A percentile compares a stretch with the other conserved stretches of the same genome.
phyloP scores from a whole-genome alignment of 2,329 filamentous ascomycete species.

The Simplicillium aogashimaense region DNA sequence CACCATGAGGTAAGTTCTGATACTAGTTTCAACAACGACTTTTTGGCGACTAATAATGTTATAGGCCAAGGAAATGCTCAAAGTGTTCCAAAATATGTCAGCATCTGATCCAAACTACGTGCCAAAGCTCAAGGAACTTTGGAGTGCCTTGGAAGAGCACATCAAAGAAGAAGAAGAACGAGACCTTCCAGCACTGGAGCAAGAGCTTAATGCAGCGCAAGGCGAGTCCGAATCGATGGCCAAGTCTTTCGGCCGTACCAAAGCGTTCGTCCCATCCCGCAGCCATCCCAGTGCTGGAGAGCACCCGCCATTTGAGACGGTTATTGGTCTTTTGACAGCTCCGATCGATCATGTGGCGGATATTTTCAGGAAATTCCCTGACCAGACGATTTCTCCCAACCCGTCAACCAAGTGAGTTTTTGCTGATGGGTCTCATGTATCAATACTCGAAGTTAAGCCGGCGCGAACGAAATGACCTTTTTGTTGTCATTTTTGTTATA shows the following conservation, averaged over 20 bases:
- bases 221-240: conserved; percentile 23
- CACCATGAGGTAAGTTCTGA: conserved; percentile 31
- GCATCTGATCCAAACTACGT: conserved; percentile 29
- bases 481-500: no score
- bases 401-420: no score
- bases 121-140: conserved; percentile 30
- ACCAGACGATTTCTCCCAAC: no score
- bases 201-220: conserved; percentile 21
- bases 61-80: conserved; percentile 40
- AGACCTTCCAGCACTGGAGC: conserved; percentile 38
- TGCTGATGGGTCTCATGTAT: no score
- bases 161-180: conserved; percentile 39
- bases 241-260: conserved; percentile 38
- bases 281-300: conserved; percentile 39
- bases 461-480: no score
- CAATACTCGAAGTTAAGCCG: no score
- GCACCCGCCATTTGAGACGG: conserved; percentile 45
- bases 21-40: no score
- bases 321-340: conserved; percentile 40
- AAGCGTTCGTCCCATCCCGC: conserved; percentile 40
- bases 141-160: conserved; percentile 31
- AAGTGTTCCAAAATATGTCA: conserved; percentile 36
- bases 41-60: no score
- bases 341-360: conserved; percentile 47
- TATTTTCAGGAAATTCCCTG: conserved; percentile 44